Conservation (phyloP, 257 asterid species). For the Penstemon newberryi region DNA sequence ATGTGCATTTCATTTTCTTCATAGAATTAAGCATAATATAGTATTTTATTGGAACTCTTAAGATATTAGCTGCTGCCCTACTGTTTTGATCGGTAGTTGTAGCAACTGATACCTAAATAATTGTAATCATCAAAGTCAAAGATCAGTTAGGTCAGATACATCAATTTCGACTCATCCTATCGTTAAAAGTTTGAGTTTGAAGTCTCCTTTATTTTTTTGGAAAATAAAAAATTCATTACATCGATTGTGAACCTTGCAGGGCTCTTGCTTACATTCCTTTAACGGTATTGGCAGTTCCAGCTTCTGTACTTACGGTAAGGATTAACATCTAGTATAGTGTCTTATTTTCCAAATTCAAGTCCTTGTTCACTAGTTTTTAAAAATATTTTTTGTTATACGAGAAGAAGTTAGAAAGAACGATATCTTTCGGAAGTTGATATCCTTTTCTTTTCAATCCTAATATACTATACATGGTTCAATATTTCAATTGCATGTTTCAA, state of each 20-base stretch:
- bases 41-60: slow-evolving; percentile 1
- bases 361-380: slow-evolving; percentile 4
- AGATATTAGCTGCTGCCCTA: neutral
- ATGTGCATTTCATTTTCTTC: neutral
- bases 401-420: neutral
- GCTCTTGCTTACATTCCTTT: slow-evolving; percentile 93
- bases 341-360: slow-evolving; percentile 4
- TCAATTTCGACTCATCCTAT: neutral
- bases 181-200: neutral
- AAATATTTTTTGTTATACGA: neutral
- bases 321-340: neutral
- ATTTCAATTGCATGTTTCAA: slow-evolving; percentile 6
- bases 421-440: neutral
- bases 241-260: slow-evolving; percentile 48
- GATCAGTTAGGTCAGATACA: neutral
- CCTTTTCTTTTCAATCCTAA: neutral
- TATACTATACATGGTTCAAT: slow-evolving; percentile 6
- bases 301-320: slow-evolving; percentile 88
- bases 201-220: too few species aligned
- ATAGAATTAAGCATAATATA: neutral
- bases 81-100: neutral
- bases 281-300: slow-evolving; percentile 95
- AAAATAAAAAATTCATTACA: neutral
- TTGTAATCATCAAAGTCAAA: too few species aligned
- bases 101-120: slow-evolving; percentile 3